Evolutionary conservation across 73 alveolate species (phyloP).

Genomic region (Tetrahymena thermophila): DNA sequence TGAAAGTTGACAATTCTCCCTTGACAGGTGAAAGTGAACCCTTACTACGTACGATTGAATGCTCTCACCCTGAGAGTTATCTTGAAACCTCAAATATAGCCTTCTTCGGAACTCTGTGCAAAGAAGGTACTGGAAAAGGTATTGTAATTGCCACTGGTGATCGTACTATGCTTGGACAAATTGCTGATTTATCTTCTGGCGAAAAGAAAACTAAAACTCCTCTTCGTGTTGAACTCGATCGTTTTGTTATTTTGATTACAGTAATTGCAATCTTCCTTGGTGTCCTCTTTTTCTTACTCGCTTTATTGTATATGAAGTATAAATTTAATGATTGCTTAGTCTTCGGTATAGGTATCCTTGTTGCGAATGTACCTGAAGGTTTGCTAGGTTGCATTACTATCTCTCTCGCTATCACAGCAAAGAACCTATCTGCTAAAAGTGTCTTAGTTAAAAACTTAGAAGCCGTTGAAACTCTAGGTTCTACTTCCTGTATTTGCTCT

Average conservation of each 20-base stretch:
- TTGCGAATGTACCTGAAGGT: conserved; percentile 93
- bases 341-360: conserved; percentile 83
- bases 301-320: conserved; percentile 59
- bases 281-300: conserved; percentile 66
- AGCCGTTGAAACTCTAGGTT: conserved; percentile 90
- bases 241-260: conserved; percentile 80
- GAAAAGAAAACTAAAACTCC: conserved; percentile 78
- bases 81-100: conserved; percentile 82
- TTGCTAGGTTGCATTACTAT: conserved; percentile 81
- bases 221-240: conserved; percentile 72
- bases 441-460: conserved; percentile 89
- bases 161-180: conserved; percentile 84
- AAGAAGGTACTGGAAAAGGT: conserved; percentile 86
- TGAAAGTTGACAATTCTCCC: conserved; percentile 88
- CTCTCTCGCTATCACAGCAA: conserved; percentile 82
- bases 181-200: conserved; percentile 77
- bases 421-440: conserved; percentile 68
- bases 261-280: conserved; percentile 81
- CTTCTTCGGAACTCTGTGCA: conserved; percentile 85
- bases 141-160: conserved; percentile 90
- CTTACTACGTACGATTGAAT: conserved; percentile 61
- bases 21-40: conserved; percentile 91
- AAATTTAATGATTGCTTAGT: conserved; percentile 62
- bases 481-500: conserved; percentile 93
- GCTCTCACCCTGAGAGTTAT: conserved; percentile 73